A percentile compares a stretch with the other conserved stretches of the same genome.
These are phyloP conservation scores for Colletotrichum salicis DNA, from an alignment of 2,329 filamentous ascomycete genomes.

Conservation along the genomic window DNA sequence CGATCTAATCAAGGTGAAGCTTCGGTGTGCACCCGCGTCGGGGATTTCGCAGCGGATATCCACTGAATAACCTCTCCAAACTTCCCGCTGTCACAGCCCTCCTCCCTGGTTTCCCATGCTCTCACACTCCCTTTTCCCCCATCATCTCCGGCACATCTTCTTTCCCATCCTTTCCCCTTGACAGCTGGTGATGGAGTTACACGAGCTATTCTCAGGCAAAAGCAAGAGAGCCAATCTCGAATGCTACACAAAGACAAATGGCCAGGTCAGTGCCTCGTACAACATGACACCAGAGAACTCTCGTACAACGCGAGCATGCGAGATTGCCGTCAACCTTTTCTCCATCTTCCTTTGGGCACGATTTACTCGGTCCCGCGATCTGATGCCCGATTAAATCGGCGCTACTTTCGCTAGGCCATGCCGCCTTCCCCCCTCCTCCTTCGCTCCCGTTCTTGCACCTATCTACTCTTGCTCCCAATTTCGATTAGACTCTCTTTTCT, in stretches of 20 bases:
- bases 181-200: background rate
- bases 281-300: slow-evolving; percentile 27
- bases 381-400: slow-evolving; percentile 3
- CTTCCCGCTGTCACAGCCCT: slow-evolving; percentile 32
- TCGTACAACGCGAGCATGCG: slow-evolving; percentile 26
- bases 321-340: slow-evolving; percentile 29
- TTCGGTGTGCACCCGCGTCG: slow-evolving; percentile 2
- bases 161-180: background rate
- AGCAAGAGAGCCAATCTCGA: background rate
- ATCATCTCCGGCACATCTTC: background rate
- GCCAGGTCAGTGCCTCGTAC: slow-evolving; percentile 15
- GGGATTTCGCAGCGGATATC: slow-evolving; percentile 23
- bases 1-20: background rate
- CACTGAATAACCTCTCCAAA: slow-evolving; percentile 33
- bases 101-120: slow-evolving; percentile 19
- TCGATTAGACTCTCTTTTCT: background rate
- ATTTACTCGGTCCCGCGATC: slow-evolving; percentile 5
- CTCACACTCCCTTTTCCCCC: background rate
- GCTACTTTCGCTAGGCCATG: background rate
- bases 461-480: background rate
- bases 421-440: too few species aligned
- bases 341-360: background rate
- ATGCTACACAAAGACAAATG: background rate
- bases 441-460: background rate
- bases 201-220: background rate